These are phyloP conservation scores for Myxozyma nipponensis DNA, from an alignment of 805 yeast genomes.

Conservation along the genomic window DNA sequence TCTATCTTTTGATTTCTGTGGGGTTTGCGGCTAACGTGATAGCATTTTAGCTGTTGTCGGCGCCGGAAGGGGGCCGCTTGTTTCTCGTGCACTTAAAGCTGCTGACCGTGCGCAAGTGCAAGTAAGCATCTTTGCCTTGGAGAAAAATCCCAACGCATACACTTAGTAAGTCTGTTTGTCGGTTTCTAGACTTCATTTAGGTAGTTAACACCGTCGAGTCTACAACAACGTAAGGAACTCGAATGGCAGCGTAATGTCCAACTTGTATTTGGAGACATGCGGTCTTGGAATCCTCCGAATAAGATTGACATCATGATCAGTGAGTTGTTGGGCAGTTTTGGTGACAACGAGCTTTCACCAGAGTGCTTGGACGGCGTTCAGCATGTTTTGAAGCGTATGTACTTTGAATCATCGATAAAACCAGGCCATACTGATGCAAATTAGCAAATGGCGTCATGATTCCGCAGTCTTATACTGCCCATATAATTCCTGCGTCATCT, in stretches of 20 bases:
- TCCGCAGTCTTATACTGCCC: slow-evolving; percentile 57
- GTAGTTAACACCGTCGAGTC: slow-evolving; percentile 15
- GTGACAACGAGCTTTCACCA: slow-evolving; percentile 86
- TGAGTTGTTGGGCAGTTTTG: slow-evolving; percentile 85
- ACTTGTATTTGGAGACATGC: slow-evolving; percentile 56
- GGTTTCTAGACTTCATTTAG: not conserved
- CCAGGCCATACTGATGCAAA: not conserved
- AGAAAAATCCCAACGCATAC: slow-evolving; percentile 64
- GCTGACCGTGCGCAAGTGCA: slow-evolving; percentile 33
- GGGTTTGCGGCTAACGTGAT: not conserved
- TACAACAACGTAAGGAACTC: slow-evolving; percentile 48
- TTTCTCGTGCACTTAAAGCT: slow-evolving; percentile 50
- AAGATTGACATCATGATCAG: slow-evolving; percentile 63
- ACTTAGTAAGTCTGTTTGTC: slow-evolving; percentile 18
- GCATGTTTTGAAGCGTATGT: slow-evolving; percentile 38
- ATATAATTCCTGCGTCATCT: slow-evolving; percentile 62
- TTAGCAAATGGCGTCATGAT: slow-evolving; percentile 50
- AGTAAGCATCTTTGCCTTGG: slow-evolving; percentile 54
- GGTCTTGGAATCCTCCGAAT: slow-evolving; percentile 45
- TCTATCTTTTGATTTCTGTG: not conserved
- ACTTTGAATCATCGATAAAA: no score
- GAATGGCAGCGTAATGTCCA: slow-evolving; percentile 54
- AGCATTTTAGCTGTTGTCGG: slow-evolving; percentile 62
- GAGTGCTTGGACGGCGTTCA: slow-evolving; percentile 60
- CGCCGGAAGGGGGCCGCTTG: slow-evolving; percentile 84